Percentiles rank a stretch among this genome's conserved stretches.
phyloP scores from a whole-genome alignment of 108 stramenopile genomes.

The Craspedostauros australis region DNA sequence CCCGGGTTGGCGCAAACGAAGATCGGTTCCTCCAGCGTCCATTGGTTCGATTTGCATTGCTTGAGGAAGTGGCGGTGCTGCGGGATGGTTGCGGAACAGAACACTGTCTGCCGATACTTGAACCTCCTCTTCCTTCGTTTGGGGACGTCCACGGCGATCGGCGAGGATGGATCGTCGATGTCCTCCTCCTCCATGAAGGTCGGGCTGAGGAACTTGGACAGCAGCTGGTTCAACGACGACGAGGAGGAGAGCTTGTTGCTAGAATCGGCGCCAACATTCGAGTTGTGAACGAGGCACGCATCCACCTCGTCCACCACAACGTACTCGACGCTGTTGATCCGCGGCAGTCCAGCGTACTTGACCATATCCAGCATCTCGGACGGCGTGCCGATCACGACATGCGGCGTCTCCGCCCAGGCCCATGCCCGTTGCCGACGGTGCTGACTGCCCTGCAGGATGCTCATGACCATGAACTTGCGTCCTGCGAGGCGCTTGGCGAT shows the following conservation, averaged over 20 bases:
- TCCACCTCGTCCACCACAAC: slow-evolving; percentile 95
- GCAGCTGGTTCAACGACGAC: slow-evolving; percentile 66
- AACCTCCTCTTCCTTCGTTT: slow-evolving; percentile 8
- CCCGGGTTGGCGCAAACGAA: slow-evolving; percentile 76
- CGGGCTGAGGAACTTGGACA: slow-evolving; percentile 75
- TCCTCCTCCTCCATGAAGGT: slow-evolving; percentile 49
- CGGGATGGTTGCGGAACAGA: slow-evolving; percentile 93
- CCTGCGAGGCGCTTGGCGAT: slow-evolving; percentile 62
- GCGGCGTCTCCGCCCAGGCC: slow-evolving; percentile 92
- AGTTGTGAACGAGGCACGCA: slow-evolving; percentile 63
- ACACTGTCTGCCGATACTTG: slow-evolving; percentile 77
- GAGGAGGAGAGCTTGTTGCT: slow-evolving; percentile 12
- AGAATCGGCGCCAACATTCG: slow-evolving; percentile 16
- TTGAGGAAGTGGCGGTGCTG: slow-evolving; percentile 87
- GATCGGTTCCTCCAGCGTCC: slow-evolving; percentile 80
- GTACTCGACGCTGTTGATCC: slow-evolving; percentile 59
- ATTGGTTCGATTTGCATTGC: slow-evolving; percentile 80
- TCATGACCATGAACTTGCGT: slow-evolving; percentile 84
- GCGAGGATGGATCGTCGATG: slow-evolving; percentile 24
- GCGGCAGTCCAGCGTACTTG: slow-evolving; percentile 55
- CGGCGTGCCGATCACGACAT: slow-evolving; percentile 86
- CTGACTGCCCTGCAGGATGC: slow-evolving; percentile 83
- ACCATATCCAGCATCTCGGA: slow-evolving; percentile 72
- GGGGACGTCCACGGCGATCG: slow-evolving; percentile 6
- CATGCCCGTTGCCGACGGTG: slow-evolving; percentile 79